These are phyloP conservation scores for Yarrowia sp. DNA, from an alignment of 805 yeast species.

Conservation along the genomic window DNA sequence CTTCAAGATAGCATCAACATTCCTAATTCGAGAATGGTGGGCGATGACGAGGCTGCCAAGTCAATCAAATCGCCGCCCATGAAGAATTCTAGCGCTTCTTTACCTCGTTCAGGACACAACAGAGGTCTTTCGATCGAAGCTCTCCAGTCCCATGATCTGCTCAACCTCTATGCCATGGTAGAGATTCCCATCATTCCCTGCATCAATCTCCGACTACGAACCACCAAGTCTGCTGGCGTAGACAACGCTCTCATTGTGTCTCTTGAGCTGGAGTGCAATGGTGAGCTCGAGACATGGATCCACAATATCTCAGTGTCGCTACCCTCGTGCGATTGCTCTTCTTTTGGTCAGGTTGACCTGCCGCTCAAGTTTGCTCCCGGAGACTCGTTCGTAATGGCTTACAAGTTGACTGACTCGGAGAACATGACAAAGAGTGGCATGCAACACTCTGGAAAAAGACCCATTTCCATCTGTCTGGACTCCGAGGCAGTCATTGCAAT, in stretches of 20 bases:
- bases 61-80: neutral
- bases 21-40: conserved; percentile 17
- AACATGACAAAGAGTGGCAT: conserved; percentile 9
- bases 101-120: conserved; percentile 12
- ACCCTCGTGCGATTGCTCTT: conserved; percentile 32
- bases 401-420: conserved; percentile 28
- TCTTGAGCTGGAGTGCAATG: conserved; percentile 48
- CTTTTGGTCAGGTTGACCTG: conserved; percentile 31
- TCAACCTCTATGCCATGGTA: conserved; percentile 23
- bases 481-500: neutral
- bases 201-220: conserved; percentile 46
- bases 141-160: neutral
- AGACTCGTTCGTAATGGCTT: conserved; percentile 36
- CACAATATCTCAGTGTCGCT: conserved; percentile 29
- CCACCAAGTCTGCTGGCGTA: conserved; percentile 49
- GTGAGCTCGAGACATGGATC: conserved; percentile 37
- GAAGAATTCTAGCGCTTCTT: neutral
- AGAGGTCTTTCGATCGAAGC: conserved; percentile 16
- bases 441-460: conserved; percentile 5
- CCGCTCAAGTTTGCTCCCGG: conserved; percentile 35
- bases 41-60: neutral
- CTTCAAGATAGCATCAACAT: neutral
- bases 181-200: conserved; percentile 39
- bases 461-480: conserved; percentile 1
- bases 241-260: conserved; percentile 47